Evolutionary conservation across 2,329 filamentous ascomycete genomes (phyloP).

Genomic region (Dothideomycetes sp.): DNA sequence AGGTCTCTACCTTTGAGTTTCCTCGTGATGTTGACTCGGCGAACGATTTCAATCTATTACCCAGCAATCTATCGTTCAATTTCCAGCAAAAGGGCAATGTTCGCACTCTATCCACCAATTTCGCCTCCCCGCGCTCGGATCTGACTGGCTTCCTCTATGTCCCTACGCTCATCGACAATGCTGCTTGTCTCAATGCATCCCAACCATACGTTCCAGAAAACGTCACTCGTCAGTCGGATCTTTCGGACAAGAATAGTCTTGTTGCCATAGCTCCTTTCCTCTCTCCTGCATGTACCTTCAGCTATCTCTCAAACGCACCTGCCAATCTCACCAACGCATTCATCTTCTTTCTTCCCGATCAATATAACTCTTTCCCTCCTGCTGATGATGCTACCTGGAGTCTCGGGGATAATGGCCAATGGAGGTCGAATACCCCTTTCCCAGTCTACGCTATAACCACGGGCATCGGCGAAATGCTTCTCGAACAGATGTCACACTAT

Average conservation of each 20-base stretch:
- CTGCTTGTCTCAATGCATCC: constrained; percentile 56
- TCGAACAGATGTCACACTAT: constrained; percentile 64
- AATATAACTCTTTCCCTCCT: constrained; percentile 52
- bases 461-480: constrained; percentile 55
- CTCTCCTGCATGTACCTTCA: constrained; percentile 58
- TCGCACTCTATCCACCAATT: constrained; percentile 65
- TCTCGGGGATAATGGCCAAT: constrained; percentile 58
- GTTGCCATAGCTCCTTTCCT: constrained; percentile 86
- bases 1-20: no score
- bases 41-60: no score
- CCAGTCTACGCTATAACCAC: constrained; percentile 78
- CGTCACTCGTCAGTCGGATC: constrained; percentile 61
- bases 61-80: neutral
- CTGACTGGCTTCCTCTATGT: constrained; percentile 79
- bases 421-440: constrained; percentile 62
- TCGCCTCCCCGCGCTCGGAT: constrained; percentile 50
- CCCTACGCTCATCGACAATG: constrained; percentile 52
- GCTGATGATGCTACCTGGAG: constrained; percentile 59
- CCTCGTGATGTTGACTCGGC: no score
- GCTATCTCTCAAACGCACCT: constrained; percentile 57
- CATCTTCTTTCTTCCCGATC: constrained; percentile 45
- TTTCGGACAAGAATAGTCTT: constrained; percentile 59
- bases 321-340: constrained; percentile 54
- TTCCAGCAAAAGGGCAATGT: constrained; percentile 42
- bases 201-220: constrained; percentile 62